phyloP scores from a whole-genome alignment of 495 filamentous ascomycete genomes.

The Parmelia sp. region DNA sequence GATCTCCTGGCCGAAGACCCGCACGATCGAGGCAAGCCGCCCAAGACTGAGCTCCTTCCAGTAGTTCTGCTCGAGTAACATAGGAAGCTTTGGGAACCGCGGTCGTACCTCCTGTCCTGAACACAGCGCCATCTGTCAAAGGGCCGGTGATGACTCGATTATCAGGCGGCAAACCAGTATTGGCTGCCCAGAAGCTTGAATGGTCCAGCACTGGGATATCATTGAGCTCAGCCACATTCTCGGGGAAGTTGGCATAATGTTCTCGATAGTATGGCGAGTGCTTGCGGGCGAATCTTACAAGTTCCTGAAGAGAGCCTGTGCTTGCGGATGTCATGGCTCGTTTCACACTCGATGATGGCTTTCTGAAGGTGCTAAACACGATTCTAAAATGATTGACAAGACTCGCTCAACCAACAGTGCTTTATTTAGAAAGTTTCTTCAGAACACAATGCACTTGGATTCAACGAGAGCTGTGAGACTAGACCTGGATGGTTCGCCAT shows the following conservation, averaged over 20 bases:
- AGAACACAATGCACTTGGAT: no score
- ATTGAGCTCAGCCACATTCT: not conserved
- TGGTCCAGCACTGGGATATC: not conserved
- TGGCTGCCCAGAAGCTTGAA: not conserved
- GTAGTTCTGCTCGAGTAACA: not conserved
- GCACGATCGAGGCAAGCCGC: not conserved
- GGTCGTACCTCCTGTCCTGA: slow-evolving; percentile 7
- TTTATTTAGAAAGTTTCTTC: not conserved
- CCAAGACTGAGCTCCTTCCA: not conserved
- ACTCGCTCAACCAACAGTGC: not conserved
- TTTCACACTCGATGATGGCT: not conserved
- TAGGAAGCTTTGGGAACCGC: not conserved
- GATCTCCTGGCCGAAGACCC: slow-evolving; percentile 3
- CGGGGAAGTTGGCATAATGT: not conserved
- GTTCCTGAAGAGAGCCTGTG: not conserved
- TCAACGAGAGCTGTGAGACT: not conserved
- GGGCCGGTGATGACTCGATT: slow-evolving; percentile 1
- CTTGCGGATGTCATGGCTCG: not conserved
- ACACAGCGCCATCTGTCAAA: not conserved
- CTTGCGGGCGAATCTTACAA: not conserved
- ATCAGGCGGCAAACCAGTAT: slow-evolving; percentile 4
- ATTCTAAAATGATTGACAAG: not conserved
- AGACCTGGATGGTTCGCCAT: not conserved
- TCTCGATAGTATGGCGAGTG: slow-evolving; percentile 3
- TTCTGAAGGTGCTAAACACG: not conserved